Evolutionary conservation across 768 basidiomycete species (phyloP).

Genomic region (Agrocybe chaxingu): DNA sequence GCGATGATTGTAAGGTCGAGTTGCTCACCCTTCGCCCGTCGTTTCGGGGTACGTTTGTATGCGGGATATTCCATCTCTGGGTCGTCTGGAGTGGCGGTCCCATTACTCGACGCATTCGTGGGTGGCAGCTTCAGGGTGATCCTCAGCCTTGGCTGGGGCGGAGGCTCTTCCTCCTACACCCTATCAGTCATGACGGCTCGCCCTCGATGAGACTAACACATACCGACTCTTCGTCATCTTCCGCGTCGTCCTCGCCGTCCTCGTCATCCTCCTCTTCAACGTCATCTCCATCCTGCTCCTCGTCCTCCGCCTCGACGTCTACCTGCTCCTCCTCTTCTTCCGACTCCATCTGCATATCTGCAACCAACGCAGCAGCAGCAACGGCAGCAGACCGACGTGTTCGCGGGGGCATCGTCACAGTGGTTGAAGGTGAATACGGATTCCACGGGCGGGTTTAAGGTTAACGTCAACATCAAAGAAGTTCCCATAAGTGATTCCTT

Average conservation of each 20-base stretch:
- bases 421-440: slow-evolving; percentile 3
- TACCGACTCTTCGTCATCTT: slow-evolving; percentile 22
- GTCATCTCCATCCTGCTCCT: slow-evolving; percentile 24
- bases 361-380: slow-evolving; percentile 24
- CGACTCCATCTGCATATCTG: slow-evolving; percentile 32
- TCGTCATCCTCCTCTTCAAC: slow-evolving; percentile 31
- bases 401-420: slow-evolving; percentile 25
- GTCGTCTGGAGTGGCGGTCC: slow-evolving; percentile 31
- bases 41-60: slow-evolving; percentile 21
- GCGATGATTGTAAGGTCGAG: neutral
- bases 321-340: slow-evolving; percentile 33
- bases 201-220: neutral
- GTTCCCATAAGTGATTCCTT: slow-evolving; percentile 21
- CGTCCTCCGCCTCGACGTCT: slow-evolving; percentile 35
- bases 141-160: slow-evolving; percentile 45
- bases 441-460: slow-evolving; percentile 3
- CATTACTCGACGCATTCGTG: slow-evolving; percentile 26
- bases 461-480: slow-evolving; percentile 18
- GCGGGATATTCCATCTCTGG: slow-evolving; percentile 24
- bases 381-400: slow-evolving; percentile 30
- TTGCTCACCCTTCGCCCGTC: slow-evolving; percentile 19
- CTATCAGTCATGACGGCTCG: slow-evolving; percentile 1
- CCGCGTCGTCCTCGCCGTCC: slow-evolving; percentile 31
- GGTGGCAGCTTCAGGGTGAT: slow-evolving; percentile 60
- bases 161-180: slow-evolving; percentile 23